Evolutionary conservation across 2,329 filamentous ascomycete genomes (phyloP).

Genomic region (Paecilomyces sp.): DNA sequence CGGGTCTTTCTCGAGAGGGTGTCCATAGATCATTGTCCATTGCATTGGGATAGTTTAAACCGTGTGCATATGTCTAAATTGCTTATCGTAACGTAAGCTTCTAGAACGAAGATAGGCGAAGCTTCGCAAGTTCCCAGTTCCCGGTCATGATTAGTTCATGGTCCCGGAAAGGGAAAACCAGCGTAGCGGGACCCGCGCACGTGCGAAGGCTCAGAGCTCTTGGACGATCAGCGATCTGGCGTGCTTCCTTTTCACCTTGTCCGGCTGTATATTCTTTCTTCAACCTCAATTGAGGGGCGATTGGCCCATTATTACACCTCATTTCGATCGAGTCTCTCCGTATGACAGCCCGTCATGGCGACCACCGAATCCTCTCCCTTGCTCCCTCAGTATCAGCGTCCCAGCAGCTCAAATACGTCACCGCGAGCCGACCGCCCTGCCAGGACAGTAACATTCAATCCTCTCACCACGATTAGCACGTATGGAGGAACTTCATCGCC

Average conservation of each 20-base stretch:
- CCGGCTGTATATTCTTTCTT: neutral
- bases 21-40: neutral
- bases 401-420: slow-evolving; percentile 28
- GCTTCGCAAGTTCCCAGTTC: neutral
- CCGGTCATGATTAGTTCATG: neutral
- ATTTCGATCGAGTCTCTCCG: neutral
- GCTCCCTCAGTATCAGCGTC: slow-evolving; percentile 27
- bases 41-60: neutral
- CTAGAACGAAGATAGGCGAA: neutral
- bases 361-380: slow-evolving; percentile 37
- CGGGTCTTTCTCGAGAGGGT: neutral
- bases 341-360: slow-evolving; percentile 19
- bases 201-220: slow-evolving; percentile 13
- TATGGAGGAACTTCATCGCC: slow-evolving; percentile 32
- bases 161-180: neutral
- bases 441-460: slow-evolving; percentile 43
- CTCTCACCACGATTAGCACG: slow-evolving; percentile 37
- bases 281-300: neutral
- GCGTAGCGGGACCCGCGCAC: slow-evolving; percentile 10
- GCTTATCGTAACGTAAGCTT: neutral
- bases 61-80: neutral
- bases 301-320: neutral
- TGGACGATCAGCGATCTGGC: neutral
- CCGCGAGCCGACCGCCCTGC: slow-evolving; percentile 27
- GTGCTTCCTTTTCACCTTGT: neutral